Base-by-base conservation (phyloP, 1,284 basidiomycete species). In the Caloboletus firmus region DNA sequence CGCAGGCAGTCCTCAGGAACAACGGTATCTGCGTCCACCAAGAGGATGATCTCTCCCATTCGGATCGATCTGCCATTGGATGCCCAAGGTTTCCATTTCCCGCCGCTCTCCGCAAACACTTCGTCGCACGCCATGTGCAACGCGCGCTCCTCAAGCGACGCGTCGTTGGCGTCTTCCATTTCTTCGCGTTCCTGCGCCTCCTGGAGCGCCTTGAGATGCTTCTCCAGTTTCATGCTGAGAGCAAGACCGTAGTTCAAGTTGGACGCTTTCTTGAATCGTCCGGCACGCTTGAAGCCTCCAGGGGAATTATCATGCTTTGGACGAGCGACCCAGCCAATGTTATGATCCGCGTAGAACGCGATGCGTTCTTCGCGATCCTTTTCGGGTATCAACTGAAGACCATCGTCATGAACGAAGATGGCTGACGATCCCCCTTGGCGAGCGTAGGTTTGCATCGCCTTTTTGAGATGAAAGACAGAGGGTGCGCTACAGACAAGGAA, bases 211-310 rank as follows among this genome's bases (percentile, higher is more conserved):
- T 72, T 65, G 31, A 93, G 83, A 61, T 91, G 82, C 65, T 83
- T 68, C 73, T 42, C 74, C 62, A 52, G 88, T 81, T 62, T 88
- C 81, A 54, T 20, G 40, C 87, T 89, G n/a, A 93, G 76, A 31
- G 75, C 74, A 17, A 91, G 80, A 1, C 82, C 89, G 65, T 90
- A 93, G 72, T 95, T 95, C 83, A 94, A 87, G 70, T 95, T 94
- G 3, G 84, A 87, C 0, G 89, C 91, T 69, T 94, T 94, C 78
- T 94, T 93, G 81, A 93, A 94, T 24, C 90, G 82, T 47, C 92
- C 92, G 3, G 89, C 87, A 47, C 93, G 88, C 49, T 85, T 79
- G 77, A 84, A 93, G 0, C 89, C 90, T 10, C 20, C 51, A 6
- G 51, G 40, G 15, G 62, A 34, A 2, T 57, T 45, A 6, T 49